These are phyloP conservation scores for Cryptococcus jaspeensis DNA, from an alignment of 1,284 basidiomycete genomes.

Conservation along the genomic window DNA sequence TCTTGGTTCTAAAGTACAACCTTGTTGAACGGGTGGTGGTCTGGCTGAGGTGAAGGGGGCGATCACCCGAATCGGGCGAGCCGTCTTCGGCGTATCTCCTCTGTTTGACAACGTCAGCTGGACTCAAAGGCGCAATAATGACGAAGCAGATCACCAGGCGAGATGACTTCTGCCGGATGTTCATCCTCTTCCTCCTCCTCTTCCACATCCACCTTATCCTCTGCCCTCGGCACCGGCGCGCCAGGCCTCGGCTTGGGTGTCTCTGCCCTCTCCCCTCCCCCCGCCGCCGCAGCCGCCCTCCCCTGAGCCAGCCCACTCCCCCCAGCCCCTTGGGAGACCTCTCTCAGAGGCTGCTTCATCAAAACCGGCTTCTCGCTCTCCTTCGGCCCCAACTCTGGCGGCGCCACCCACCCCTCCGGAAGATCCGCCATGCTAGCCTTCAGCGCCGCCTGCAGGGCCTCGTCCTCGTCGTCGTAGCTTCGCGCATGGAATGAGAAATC, in stretches of 20 bases:
- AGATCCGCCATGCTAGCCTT: conserved; percentile 72
- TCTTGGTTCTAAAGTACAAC: neutral
- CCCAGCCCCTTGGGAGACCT: no score
- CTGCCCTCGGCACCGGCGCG: conserved; percentile 8
- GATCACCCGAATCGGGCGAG: conserved; percentile 64
- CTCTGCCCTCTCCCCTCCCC: neutral
- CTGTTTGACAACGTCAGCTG: conserved; percentile 54
- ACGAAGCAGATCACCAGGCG: conserved; percentile 44
- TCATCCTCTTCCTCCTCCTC: conserved; percentile 42
- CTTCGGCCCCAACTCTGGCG: conserved; percentile 22
- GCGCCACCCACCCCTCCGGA: conserved; percentile 57
- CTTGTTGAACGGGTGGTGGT: no score
- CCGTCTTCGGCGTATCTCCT: conserved; percentile 73
- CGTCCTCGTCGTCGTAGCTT: conserved; percentile 79
- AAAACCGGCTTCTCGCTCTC: conserved; percentile 9
- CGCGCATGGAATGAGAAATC: conserved; percentile 43
- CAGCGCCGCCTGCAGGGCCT: conserved; percentile 77
- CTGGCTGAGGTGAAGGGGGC: neutral
- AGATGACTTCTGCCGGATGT: conserved; percentile 42
- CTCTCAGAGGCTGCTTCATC: neutral
- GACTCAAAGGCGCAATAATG: no score
- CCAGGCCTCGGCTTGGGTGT: neutral
- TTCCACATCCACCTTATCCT: conserved; percentile 37
- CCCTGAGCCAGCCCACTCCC: no score
- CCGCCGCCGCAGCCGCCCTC: no score